A percentile compares a stretch with the other conserved stretches of the same genome.
These are phyloP conservation scores for Fusarium fujikuroi DNA, from an alignment of 2,329 filamentous ascomycete species.

Conservation along the genomic window DNA sequence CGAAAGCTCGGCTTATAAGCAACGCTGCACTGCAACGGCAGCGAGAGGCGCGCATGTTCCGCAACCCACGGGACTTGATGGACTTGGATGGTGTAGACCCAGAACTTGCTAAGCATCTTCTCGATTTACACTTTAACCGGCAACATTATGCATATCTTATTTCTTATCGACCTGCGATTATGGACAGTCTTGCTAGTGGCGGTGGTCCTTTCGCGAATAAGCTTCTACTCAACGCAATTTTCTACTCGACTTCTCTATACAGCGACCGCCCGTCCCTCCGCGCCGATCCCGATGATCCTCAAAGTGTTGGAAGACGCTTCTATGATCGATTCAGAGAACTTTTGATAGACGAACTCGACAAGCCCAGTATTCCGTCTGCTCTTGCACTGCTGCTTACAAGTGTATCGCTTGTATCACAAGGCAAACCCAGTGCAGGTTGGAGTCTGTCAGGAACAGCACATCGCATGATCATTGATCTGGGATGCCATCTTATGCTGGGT, in stretches of 20 bases:
- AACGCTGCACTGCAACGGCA: conserved; percentile 50
- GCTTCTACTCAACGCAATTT: conserved; percentile 54
- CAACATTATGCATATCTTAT: conserved; percentile 52
- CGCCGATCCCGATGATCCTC: conserved; percentile 47
- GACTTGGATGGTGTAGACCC: conserved; percentile 49
- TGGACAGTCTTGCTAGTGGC: conserved; percentile 50
- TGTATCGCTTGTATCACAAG: conserved; percentile 48
- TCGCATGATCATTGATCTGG: conserved; percentile 54
- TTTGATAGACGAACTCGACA: conserved; percentile 47
- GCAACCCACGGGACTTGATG: conserved; percentile 46
- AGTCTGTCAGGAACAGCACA: conserved; percentile 51
- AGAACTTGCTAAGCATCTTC: conserved; percentile 51
- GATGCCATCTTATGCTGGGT: conserved; percentile 49
- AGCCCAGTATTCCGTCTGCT: conserved; percentile 52
- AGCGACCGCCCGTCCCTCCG: conserved; percentile 51
- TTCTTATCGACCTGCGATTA: conserved; percentile 53
- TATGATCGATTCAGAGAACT: conserved; percentile 53
- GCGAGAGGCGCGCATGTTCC: conserved; percentile 46
- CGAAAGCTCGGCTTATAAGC: conserved; percentile 50
- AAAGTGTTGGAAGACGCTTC: conserved; percentile 51
- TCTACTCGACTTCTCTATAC: conserved; percentile 52
- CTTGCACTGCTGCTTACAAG: conserved; percentile 49
- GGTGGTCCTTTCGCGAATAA: conserved; percentile 52
- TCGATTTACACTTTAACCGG: conserved; percentile 53
- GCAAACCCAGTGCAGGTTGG: conserved; percentile 51